Base-by-base conservation (phyloP, 2,329 filamentous ascomycete genomes). In the Falciphora oryzae region DNA sequence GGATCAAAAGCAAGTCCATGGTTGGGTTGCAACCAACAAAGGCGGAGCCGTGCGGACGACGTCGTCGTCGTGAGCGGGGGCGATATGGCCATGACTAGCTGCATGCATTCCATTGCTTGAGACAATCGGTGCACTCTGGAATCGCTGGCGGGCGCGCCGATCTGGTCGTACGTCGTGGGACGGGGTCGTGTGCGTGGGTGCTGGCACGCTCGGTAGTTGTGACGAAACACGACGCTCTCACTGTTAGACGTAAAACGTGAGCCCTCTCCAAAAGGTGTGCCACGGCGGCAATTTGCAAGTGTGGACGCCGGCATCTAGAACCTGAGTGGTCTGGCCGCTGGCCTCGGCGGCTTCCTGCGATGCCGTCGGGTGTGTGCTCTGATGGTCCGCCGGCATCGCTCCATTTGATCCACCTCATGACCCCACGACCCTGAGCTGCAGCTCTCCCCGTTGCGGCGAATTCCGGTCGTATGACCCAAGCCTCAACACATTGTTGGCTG, bases 391-490 rank as follows among this genome's bases (percentile, higher is more conserved):
- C 44, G 44, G n/a, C 22, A 53, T n/a, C 10, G 44, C 44, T 53
- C 44, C 44, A 53, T 53, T 53, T 53, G 44, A 53, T n/a, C 44
- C 44, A 53, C n/a, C 44, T 58, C 57, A 27, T 58, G 57, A 58
- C 29, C 57, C 27, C 44, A 53, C n/a, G 44, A 25, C 44, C 22
- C n/a, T 25, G 44, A 53, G 44, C 44, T 53, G 44, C 44, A 53
- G 44, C 44, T 44, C 29, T 58, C 13, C 13, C 3, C 4, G 25
- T 22, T 6, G 57, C 57, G 25, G n/a, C n/a, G 25, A 58, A 58
- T 58, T 28, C 57, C n/a, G 57, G 57, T 58, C 57, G 32, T 31
- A 38, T 61, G 59, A 61, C 59, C 59, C 16, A 61, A 61, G 10
- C 22, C 32, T 22, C 59, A 58, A 28, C 27, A 58, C 27, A 58